Evolutionary conservation across 306 rosid species (phyloP).

Genomic region (Pueraria montana): DNA sequence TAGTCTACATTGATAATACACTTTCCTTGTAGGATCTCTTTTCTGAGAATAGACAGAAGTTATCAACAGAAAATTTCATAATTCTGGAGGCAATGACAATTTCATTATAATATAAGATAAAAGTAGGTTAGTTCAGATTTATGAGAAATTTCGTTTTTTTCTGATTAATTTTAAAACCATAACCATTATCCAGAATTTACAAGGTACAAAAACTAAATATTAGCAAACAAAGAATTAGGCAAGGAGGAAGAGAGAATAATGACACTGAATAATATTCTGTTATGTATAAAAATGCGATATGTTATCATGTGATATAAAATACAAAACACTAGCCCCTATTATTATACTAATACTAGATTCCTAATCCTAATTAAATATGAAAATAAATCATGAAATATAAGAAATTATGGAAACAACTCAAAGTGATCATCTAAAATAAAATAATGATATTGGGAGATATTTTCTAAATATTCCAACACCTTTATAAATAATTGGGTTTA

Average conservation of each 20-base stretch:
- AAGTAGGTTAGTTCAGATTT: not conserved
- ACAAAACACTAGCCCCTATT: not conserved
- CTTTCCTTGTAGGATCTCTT: not conserved
- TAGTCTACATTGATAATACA: not conserved
- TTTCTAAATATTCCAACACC: not conserved
- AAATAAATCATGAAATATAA: not conserved
- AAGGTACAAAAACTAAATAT: constrained; percentile 33
- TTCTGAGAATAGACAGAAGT: not conserved
- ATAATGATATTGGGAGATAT: not conserved
- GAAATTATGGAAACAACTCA: not conserved
- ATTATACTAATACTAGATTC: not conserved
- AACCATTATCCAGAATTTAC: constrained; percentile 49
- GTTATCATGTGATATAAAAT: not conserved
- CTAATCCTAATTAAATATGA: not conserved
- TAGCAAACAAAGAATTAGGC: not conserved
- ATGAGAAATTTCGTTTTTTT: not conserved
- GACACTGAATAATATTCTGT: not conserved
- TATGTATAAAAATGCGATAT: not conserved
- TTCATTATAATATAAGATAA: not conserved
- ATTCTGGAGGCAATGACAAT: not conserved
- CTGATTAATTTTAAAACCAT: not conserved
- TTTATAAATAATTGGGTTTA: not conserved
- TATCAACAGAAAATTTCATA: not conserved
- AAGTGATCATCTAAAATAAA: not conserved
- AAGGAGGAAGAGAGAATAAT: not conserved